A percentile compares a stretch with the other conserved stretches of the same genome.
These are phyloP conservation scores for Vanilla planifolia DNA, from an alignment of 106 monocot species.

Conservation along the genomic window DNA sequence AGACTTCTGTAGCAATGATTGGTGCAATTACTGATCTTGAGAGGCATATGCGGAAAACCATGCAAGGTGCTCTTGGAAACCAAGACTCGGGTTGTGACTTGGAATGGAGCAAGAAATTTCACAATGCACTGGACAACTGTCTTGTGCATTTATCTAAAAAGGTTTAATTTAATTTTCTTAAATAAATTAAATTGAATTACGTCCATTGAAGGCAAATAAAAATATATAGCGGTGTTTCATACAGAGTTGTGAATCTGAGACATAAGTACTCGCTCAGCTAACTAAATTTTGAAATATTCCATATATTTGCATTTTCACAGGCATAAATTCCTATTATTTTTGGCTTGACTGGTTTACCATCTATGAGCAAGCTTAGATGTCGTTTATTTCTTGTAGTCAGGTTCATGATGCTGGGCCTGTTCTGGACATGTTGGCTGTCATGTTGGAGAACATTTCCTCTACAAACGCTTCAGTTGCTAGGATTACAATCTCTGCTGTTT, in stretches of 20 bases:
- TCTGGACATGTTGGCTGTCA: slow-evolving; percentile 73
- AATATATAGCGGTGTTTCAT: too few species aligned
- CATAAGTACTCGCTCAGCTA: too few species aligned
- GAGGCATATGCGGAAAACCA: slow-evolving; percentile 57
- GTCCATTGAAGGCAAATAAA: too few species aligned
- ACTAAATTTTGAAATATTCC: too few species aligned
- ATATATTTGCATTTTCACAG: too few species aligned
- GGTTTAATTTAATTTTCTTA: slow-evolving; percentile 20
- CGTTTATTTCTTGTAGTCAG: too few species aligned
- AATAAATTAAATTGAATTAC: too few species aligned
- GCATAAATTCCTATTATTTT: too few species aligned
- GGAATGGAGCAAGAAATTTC: slow-evolving; percentile 44
- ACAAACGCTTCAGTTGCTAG: slow-evolving; percentile 35
- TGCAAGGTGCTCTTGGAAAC: slow-evolving; percentile 29
- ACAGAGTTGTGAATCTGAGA: too few species aligned
- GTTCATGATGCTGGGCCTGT: slow-evolving; percentile 68
- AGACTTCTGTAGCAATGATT: slow-evolving; percentile 48
- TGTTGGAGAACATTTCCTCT: slow-evolving; percentile 70
- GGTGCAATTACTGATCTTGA: slow-evolving; percentile 73
- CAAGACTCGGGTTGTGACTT: slow-evolving; percentile 28
- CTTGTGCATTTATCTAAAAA: slow-evolving; percentile 70
- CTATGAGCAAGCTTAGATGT: too few species aligned
- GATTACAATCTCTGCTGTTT: slow-evolving; percentile 44
- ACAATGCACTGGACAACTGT: slow-evolving; percentile 56
- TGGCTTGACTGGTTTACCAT: too few species aligned